phyloP scores from a whole-genome alignment of 2,329 filamentous ascomycete species.

The Alternaria solani region DNA sequence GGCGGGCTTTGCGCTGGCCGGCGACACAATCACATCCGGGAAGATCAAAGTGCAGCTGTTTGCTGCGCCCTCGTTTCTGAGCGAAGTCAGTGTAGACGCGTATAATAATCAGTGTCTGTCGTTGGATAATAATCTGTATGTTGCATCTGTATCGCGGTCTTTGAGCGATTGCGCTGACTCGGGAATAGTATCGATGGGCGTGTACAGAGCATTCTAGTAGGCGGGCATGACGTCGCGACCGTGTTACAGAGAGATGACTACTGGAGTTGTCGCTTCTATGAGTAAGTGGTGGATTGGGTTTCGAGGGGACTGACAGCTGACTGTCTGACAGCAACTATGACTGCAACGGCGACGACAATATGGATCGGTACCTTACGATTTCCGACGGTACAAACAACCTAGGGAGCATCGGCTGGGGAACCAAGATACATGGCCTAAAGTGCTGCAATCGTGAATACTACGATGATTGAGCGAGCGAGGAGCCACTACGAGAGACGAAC shows the following conservation, averaged over 20 bases:
- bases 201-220: conserved; percentile 43
- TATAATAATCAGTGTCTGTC: conserved; percentile 40
- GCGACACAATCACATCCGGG: conserved; percentile 29
- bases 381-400: conserved; percentile 46
- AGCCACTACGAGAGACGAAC: neutral
- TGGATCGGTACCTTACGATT: conserved; percentile 31
- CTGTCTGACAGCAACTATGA: conserved; percentile 38
- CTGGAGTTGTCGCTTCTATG: conserved; percentile 48
- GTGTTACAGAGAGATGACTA: conserved; percentile 39
- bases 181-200: conserved; percentile 44
- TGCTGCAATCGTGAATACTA: conserved; percentile 32
- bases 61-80: conserved; percentile 42
- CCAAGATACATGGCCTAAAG: conserved; percentile 37
- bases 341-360: conserved; percentile 32
- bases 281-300: conserved; percentile 31
- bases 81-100: conserved; percentile 44
- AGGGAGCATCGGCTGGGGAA: conserved; percentile 38
- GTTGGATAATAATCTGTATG: conserved; percentile 46
- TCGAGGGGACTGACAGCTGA: neutral
- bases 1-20: conserved; percentile 14
- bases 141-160: neutral
- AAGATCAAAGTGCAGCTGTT: conserved; percentile 49
- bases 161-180: neutral
- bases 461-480: conserved; percentile 14
- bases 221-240: conserved; percentile 36